These are phyloP conservation scores for Xylaria sp. DNA, from an alignment of 2,329 filamentous ascomycete species.

Conservation along the genomic window DNA sequence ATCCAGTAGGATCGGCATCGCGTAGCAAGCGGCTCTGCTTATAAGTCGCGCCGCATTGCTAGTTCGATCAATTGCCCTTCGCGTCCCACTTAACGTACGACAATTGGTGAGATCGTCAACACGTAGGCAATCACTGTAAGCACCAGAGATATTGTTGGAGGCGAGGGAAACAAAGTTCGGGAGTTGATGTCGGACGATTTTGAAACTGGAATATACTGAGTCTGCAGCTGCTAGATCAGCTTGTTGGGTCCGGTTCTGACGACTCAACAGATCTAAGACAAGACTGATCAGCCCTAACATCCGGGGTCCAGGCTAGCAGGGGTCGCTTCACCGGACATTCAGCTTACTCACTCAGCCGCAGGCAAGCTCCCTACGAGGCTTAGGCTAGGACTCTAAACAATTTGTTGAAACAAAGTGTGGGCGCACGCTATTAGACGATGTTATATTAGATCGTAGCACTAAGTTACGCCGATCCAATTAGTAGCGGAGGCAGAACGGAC, in stretches of 20 bases:
- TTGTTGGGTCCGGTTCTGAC: not conserved
- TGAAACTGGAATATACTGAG: not conserved
- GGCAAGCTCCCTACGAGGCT: conserved; percentile 17
- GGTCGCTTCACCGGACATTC: conserved; percentile 12
- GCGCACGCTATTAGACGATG: not conserved
- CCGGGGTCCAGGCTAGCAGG: conserved; percentile 19
- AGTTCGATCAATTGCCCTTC: not conserved
- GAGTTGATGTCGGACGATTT: too few species aligned
- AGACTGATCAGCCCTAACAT: conserved; percentile 13
- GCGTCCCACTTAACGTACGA: conserved; percentile 4
- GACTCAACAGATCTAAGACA: not conserved
- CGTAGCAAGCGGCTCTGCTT: conserved; percentile 3
- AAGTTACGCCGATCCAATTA: conserved; percentile 5
- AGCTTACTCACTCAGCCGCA: conserved; percentile 32
- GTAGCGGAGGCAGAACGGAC: not conserved
- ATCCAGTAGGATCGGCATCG: conserved; percentile 5
- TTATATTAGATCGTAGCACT: not conserved
- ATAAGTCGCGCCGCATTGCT: not conserved
- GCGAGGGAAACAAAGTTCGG: not conserved
- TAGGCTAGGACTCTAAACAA: conserved; percentile 10
- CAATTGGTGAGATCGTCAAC: not conserved
- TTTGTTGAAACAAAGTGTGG: not conserved
- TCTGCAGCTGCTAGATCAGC: not conserved
- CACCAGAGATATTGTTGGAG: conserved; percentile 4
- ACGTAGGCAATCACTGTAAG: not conserved